phyloP scores from a whole-genome alignment of 1,139 yeast genomes.

The Lodderomyces elongisporus region DNA sequence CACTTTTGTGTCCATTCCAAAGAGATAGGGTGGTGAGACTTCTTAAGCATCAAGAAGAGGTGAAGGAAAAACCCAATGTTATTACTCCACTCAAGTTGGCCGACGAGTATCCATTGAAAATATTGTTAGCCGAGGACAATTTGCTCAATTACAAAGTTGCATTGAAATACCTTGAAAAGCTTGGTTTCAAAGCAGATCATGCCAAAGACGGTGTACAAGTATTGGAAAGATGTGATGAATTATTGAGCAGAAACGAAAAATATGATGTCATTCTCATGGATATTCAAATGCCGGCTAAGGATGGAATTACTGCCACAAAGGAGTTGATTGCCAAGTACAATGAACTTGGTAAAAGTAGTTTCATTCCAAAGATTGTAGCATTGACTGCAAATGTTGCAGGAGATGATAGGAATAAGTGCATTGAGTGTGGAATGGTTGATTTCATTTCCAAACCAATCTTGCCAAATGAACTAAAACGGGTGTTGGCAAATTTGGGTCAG shows the following conservation, averaged over 20 bases:
- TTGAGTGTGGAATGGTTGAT: constrained; percentile 52
- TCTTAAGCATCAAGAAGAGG: constrained; percentile 11
- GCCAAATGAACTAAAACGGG: constrained; percentile 40
- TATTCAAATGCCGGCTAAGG: constrained; percentile 52
- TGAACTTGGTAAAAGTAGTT: constrained; percentile 20
- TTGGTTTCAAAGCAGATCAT: constrained; percentile 52
- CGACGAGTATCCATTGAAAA: constrained; percentile 36
- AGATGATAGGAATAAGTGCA: constrained; percentile 46
- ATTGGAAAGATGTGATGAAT: constrained; percentile 29
- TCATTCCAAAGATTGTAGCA: constrained; percentile 44
- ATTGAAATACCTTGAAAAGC: constrained; percentile 43
- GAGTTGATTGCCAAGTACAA: constrained; percentile 24
- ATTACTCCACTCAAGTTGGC: constrained; percentile 15
- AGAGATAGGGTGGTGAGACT: constrained; percentile 22
- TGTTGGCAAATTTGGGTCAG: constrained; percentile 17
- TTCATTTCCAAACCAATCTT: constrained; percentile 53
- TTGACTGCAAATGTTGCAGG: constrained; percentile 56
- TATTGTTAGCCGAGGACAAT: constrained; percentile 52
- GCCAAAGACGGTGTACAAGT: constrained; percentile 53
- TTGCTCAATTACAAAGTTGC: constrained; percentile 49
- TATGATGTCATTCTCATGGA: constrained; percentile 51
- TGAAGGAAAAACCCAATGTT: constrained; percentile 1
- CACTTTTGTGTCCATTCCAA: constrained; percentile 34
- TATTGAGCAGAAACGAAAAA: constrained; percentile 24
- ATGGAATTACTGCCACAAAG: constrained; percentile 43